phyloP scores from a whole-genome alignment of 192 early-diverging fungal species.

The Coemansia asiatica region DNA sequence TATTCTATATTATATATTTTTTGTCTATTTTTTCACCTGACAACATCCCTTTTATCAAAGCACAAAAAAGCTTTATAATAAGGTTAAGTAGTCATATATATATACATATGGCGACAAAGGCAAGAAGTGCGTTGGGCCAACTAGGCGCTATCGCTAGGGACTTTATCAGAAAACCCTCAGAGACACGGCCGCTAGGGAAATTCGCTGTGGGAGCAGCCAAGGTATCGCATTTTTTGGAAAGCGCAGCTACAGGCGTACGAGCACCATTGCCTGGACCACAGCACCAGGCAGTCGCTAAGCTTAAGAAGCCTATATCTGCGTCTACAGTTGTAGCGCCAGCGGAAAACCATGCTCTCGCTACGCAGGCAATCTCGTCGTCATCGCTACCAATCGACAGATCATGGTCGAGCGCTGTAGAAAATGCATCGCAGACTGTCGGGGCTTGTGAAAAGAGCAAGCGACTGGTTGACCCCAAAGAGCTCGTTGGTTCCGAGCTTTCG shows the following conservation, averaged over 20 bases:
- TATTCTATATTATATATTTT: not conserved
- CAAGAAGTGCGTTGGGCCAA: constrained; percentile 35
- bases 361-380: not conserved
- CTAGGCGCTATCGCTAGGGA: constrained; percentile 35
- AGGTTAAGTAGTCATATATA: not conserved
- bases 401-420: constrained; percentile 32
- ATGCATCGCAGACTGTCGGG: constrained; percentile 32
- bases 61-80: not conserved
- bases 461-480: constrained; percentile 48
- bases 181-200: constrained; percentile 41
- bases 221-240: constrained; percentile 40
- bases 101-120: constrained; percentile 34
- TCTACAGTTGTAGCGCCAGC: constrained; percentile 6
- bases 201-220: constrained; percentile 44
- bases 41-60: not conserved
- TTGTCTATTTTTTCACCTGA: not conserved
- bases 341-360: not conserved
- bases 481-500: constrained; percentile 82
- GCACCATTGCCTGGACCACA: constrained; percentile 36
- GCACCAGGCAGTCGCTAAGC: constrained; percentile 16
- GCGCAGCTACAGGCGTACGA: constrained; percentile 36
- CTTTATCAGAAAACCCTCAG: constrained; percentile 23
- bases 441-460: constrained; percentile 8
- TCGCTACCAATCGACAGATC: not conserved
- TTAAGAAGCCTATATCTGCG: constrained; percentile 34